Evolutionary conservation across 768 basidiomycete genomes (phyloP).

Genomic region (Boletales sp.): DNA sequence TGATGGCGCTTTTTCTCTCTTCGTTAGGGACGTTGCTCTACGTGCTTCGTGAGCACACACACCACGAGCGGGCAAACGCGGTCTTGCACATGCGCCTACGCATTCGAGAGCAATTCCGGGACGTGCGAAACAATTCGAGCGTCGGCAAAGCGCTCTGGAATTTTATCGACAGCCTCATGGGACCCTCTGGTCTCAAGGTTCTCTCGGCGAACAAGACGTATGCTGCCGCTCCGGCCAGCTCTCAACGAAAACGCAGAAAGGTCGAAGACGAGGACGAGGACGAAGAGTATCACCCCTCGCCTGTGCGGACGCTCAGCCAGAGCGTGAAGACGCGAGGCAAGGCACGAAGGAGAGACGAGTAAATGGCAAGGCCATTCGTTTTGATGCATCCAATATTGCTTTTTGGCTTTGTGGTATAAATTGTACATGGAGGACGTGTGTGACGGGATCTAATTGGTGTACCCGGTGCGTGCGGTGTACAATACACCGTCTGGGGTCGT

Average conservation of each 20-base stretch:
- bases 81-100: conserved; percentile 54
- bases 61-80: conserved; percentile 49
- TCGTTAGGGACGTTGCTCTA: conserved; percentile 62
- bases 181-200: conserved; percentile 29
- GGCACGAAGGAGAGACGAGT: conserved; percentile 22
- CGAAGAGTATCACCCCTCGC: conserved; percentile 45
- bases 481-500: conserved; percentile 65
- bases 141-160: conserved; percentile 59
- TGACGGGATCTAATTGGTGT: conserved; percentile 38
- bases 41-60: conserved; percentile 40
- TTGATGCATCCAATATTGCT: neutral
- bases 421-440: no score
- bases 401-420: no score
- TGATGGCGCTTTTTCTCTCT: neutral
- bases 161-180: conserved; percentile 43
- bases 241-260: conserved; percentile 30
- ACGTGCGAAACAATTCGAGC: conserved; percentile 59
- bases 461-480: conserved; percentile 71
- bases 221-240: conserved; percentile 5
- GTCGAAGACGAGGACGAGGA: conserved; percentile 38
- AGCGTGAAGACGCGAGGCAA: conserved; percentile 39
- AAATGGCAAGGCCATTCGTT: neutral
- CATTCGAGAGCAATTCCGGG: conserved; percentile 54
- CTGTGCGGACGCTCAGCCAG: conserved; percentile 39
- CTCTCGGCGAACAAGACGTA: conserved; percentile 23